A percentile compares a stretch with the other conserved stretches of the same genome.
These are phyloP conservation scores for Hanseniaspora gamundiae DNA, from an alignment of 1,139 yeast species.

Conservation along the genomic window DNA sequence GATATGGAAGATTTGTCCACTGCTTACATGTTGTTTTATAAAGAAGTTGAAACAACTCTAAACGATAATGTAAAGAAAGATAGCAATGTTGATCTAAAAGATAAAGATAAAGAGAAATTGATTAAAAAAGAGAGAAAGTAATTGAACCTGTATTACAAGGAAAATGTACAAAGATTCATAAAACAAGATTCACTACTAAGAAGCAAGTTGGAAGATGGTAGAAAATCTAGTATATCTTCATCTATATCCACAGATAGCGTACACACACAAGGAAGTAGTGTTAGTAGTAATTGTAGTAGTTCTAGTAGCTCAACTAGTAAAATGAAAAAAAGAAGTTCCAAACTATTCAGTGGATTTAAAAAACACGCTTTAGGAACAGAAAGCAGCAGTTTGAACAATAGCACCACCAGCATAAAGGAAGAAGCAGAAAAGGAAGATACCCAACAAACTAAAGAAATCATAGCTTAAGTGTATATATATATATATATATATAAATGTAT, in stretches of 20 bases:
- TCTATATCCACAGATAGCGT: background rate
- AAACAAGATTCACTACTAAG: background rate
- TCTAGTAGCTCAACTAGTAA: background rate
- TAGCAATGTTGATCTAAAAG: too few species aligned
- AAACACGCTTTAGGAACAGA: background rate
- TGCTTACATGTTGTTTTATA: conserved; percentile 80
- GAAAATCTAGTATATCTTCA: background rate
- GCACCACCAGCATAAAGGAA: background rate
- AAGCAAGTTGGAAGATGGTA: background rate
- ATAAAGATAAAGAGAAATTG: background rate
- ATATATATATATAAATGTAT: background rate
- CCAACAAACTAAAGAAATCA: background rate
- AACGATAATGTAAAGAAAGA: too few species aligned
- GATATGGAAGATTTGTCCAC: conserved; percentile 82
- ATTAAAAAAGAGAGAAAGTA: background rate
- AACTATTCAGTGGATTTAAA: background rate
- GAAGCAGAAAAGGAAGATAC: background rate
- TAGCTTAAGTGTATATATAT: background rate
- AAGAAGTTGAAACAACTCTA: conserved; percentile 26
- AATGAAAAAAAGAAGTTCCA: background rate
- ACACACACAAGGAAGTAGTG: background rate
- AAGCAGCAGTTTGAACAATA: background rate
- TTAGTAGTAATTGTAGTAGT: background rate
- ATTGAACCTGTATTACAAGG: background rate
- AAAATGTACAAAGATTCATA: background rate